Evolutionary conservation across 129 eudicot genomes (phyloP), one percentile per base, ranked within the genome.

Genomic region (Lactuca saligna): DNA sequence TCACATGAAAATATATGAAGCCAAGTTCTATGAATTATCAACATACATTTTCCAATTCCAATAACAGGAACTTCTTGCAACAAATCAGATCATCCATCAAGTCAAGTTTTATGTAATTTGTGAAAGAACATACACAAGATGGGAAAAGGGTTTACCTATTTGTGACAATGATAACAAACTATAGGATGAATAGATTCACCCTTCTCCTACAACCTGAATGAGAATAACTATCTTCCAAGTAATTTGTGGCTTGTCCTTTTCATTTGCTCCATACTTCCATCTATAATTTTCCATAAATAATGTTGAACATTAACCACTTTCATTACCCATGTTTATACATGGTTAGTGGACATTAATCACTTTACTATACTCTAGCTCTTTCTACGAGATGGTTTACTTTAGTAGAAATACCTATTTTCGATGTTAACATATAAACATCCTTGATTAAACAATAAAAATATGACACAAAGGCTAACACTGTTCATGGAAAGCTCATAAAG

Each of bases 91-190:
- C 11, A 44, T 17, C 38, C 8, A 42, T 2, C 33, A 20, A 20
- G 20, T 20, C 20, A 20, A 20, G 20, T 20, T 20, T 20, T 20
- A 20, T 20, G 20, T 20, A 20, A 20, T 20, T 1, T 20, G 20
- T 20, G 20, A 20, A 20, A 20, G 20, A 0, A 20, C 20, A 20
- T 20, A 20, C 20, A 1, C 1, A 20, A 20, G 20, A 20, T 14
- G 3, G 12, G 31, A 35, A 41, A 2, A 35, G 14, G 1, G 11
- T 50, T 31, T 83, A 93, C 98, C 77, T 93, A 92, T 82, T 93
- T 93, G 81, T 93, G 98, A 66, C 95, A 89, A 66, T 93, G 98
- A 97, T 97, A 93, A 80, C 97, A 93, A 83, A 93, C 95, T 68
- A 92, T 83, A 5, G 98, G 98, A 79, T 87, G 97, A 65, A 89